phyloP scores from a whole-genome alignment of 495 filamentous ascomycete species.

The Hypoxylon perforatum region DNA sequence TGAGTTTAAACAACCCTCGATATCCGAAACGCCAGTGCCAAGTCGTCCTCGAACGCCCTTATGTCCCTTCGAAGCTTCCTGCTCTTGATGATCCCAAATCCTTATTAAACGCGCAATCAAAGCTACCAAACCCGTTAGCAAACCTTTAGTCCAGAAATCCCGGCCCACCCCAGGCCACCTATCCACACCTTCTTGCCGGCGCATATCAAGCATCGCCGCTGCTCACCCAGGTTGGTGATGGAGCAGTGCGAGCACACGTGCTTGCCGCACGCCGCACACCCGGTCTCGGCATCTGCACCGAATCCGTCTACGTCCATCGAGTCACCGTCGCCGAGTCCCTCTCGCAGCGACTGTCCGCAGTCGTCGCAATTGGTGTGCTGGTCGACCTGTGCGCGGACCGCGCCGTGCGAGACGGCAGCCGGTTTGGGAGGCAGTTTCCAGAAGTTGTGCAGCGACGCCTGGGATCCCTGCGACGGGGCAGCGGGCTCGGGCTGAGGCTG shows the following conservation, averaged over 20 bases:
- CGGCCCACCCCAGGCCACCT: slow-evolving; percentile 38
- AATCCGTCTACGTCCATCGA: slow-evolving; percentile 34
- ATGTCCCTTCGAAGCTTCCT: background rate
- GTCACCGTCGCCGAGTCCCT: slow-evolving; percentile 41
- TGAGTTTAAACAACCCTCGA: too few relatives aligned
- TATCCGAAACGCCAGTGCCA: too few relatives aligned
- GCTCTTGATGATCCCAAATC: background rate
- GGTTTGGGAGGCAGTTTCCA: slow-evolving; percentile 55
- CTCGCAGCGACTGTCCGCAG: slow-evolving; percentile 49
- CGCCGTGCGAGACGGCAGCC: slow-evolving; percentile 12
- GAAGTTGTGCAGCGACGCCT: slow-evolving; percentile 60
- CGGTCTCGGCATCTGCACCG: slow-evolving; percentile 18
- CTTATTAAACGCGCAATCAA: background rate
- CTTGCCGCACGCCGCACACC: slow-evolving; percentile 56
- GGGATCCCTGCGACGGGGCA: slow-evolving; percentile 30
- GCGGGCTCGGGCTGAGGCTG: slow-evolving; percentile 13
- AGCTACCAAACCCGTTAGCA: slow-evolving; percentile 5
- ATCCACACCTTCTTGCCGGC: slow-evolving; percentile 48
- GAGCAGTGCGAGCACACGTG: slow-evolving; percentile 61
- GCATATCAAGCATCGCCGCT: slow-evolving; percentile 57
- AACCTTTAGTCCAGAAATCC: slow-evolving; percentile 11
- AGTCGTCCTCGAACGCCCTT: too few relatives aligned
- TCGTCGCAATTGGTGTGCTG: slow-evolving; percentile 54
- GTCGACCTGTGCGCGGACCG: slow-evolving; percentile 1
- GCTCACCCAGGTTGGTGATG: slow-evolving; percentile 57